Percentiles rank a stretch among this genome's conserved stretches.
Evolutionary conservation across 805 yeast species (phyloP).

Genomic region (Candida suzukii): DNA sequence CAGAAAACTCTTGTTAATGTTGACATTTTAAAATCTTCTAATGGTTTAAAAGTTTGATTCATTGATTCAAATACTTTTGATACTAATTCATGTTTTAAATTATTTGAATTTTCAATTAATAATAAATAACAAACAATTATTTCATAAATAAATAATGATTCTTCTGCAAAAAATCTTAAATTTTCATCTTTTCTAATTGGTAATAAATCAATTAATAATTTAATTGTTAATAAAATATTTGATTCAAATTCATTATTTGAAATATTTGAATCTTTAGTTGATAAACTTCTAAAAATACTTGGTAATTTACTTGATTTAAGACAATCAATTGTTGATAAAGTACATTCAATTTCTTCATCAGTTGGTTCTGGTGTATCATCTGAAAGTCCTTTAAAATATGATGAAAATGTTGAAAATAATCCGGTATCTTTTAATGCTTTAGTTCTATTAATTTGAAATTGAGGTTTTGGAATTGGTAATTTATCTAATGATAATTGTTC

Average conservation of each 20-base stretch:
- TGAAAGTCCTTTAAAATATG: constrained; percentile 78
- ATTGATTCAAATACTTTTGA: constrained; percentile 13
- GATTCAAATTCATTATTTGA: constrained; percentile 3
- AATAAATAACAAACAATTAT: constrained; percentile 24
- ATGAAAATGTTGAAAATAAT: constrained; percentile 83
- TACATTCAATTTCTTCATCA: constrained; percentile 84
- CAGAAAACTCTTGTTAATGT: constrained; percentile 31
- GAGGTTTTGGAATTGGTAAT: constrained; percentile 59
- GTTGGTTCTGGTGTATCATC: constrained; percentile 91
- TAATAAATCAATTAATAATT: constrained; percentile 26
- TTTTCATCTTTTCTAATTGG: constrained; percentile 25
- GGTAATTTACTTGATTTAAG: constrained; percentile 61
- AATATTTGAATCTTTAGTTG: constrained; percentile 21
- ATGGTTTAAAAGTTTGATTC: constrained; percentile 14
- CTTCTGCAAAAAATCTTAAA: constrained; percentile 19
- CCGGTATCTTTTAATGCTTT: constrained; percentile 69
- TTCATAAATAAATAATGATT: constrained; percentile 25
- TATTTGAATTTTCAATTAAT: constrained; percentile 15
- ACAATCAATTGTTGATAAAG: constrained; percentile 79
- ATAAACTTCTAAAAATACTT: constrained; percentile 45
- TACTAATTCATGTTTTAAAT: constrained; percentile 10
- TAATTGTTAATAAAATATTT: constrained; percentile 28
- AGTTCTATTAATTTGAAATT: constrained; percentile 53
- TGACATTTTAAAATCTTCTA: constrained; percentile 20
- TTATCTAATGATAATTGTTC: constrained; percentile 42